Conservation (phyloP, 495 filamentous ascomycete genomes). For the Trichocladium antarcticum region DNA sequence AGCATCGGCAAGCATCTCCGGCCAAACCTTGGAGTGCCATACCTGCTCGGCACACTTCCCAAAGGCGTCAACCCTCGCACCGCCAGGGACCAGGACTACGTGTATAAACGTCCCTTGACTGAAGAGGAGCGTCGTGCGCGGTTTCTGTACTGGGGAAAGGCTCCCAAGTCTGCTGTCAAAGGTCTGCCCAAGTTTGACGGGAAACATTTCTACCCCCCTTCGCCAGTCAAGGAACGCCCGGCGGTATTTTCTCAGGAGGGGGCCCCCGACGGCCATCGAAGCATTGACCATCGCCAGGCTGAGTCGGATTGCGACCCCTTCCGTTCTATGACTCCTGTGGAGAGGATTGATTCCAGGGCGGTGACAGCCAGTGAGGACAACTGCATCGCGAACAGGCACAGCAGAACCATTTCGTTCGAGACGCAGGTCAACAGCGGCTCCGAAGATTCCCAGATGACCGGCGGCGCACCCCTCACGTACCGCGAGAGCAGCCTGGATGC, state of each 20-base stretch:
- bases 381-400: slow-evolving; percentile 5
- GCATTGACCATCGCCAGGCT: slow-evolving; percentile 15
- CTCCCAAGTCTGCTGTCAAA: slow-evolving; percentile 28
- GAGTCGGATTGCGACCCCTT: slow-evolving; percentile 32
- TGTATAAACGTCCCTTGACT: slow-evolving; percentile 39
- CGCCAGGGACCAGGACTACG: slow-evolving; percentile 29
- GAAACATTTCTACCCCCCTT: slow-evolving; percentile 46
- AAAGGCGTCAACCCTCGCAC: slow-evolving; percentile 26
- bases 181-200: slow-evolving; percentile 47
- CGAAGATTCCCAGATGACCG: slow-evolving; percentile 5
- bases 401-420: slow-evolving; percentile 14
- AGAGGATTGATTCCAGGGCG: slow-evolving; percentile 16
- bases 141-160: slow-evolving; percentile 41
- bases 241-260: not conserved
- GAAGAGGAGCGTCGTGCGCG: slow-evolving; percentile 40
- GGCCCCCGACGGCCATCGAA: slow-evolving; percentile 2
- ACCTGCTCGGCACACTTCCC: slow-evolving; percentile 36
- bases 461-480: slow-evolving; percentile 1
- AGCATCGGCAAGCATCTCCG: not conserved
- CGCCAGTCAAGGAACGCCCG: slow-evolving; percentile 31
- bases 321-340: slow-evolving; percentile 20
- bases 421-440: slow-evolving; percentile 14
- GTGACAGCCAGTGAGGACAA: slow-evolving; percentile 16
- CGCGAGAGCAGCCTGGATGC: slow-evolving; percentile 15
- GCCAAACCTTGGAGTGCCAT: slow-evolving; percentile 24